Percentiles rank a stretch among this genome's conserved stretches.
Conservation (phyloP, 2,329 filamentous ascomycete genomes). For the Cytospora piceicola region DNA sequence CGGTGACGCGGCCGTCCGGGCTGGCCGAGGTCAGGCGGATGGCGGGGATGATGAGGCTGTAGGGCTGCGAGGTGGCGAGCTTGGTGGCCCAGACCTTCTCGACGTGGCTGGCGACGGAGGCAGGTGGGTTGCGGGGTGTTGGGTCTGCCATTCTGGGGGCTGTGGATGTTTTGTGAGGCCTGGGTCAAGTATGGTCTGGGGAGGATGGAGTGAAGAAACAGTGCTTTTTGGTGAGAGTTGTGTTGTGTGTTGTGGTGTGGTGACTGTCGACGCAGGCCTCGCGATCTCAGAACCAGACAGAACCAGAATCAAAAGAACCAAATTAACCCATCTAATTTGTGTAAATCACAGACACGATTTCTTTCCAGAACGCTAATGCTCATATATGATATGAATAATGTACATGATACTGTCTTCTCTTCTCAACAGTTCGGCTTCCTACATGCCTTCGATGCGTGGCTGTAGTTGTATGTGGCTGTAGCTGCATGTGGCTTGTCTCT, state of each 20-base stretch:
- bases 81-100: constrained; percentile 43
- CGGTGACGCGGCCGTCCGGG: constrained; percentile 50
- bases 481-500: constrained; percentile 2
- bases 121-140: constrained; percentile 17
- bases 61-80: constrained; percentile 55
- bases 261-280: no score
- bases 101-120: constrained; percentile 35
- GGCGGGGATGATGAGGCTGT: constrained; percentile 54
- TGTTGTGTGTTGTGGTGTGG: no score
- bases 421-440: no score
- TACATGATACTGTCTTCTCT: no score
- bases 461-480: no score
- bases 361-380: no score
- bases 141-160: constrained; percentile 20
- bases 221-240: no score
- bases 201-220: background rate
- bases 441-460: background rate
- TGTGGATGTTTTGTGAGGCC: background rate
- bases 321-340: no score
- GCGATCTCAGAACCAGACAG: no score
- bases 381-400: no score
- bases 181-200: background rate
- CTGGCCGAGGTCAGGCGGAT: constrained; percentile 50
- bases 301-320: no score
- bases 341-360: no score